Base-by-base conservation (phyloP, 78 protist species). In the Isochrysis galbana region DNA sequence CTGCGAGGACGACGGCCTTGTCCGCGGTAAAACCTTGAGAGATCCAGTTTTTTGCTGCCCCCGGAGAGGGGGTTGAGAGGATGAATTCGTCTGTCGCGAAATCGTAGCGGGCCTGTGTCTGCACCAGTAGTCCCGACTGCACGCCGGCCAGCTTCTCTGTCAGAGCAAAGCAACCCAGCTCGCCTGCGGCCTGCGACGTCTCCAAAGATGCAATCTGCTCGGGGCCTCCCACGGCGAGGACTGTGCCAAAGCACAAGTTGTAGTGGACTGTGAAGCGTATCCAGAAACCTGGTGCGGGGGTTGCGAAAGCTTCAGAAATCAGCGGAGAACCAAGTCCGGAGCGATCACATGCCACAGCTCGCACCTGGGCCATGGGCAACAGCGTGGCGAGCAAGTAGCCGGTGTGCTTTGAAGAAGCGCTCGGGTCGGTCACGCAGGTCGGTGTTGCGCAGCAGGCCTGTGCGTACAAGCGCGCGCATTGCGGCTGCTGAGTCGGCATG, bases 11-110 rank as follows among this genome's bases (percentile, higher is more conserved):
- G 44, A 89, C 90, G n/a, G 91, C 69, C 42, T 83, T 77, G 78
- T 93, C 95, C 17, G 95, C 95, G n/a, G 55, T 41, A 38, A 83
- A 77, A 19, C 95, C 95, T 77, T 93, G 95, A 82, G 92, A 90
- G 91, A 88, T 88, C 94, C 91, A 93, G 47, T 93, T 93, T 92
- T 93, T 93, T 26, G 55, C 38, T 10, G 94, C 91, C 23, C 90
- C 89, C 7, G 2, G n/a, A 47, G 10, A 22, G 22, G 91, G 92
- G 26, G 94, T 51, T 67, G 47, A 11, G 23, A 93, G 61, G 7
- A 17, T 29, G 83, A 93, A 93, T 34, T 55, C 26, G 25, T 87
- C 44, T 29, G 84, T 21, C n/a, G 34, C 80, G 34, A 29, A 7
- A 46, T 88, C 89, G 70, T 67, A 93, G 32, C 23, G 36, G 38